These are phyloP conservation scores for Cylindrotheca fusiformis DNA, from an alignment of 108 stramenopile genomes.

Conservation along the genomic window DNA sequence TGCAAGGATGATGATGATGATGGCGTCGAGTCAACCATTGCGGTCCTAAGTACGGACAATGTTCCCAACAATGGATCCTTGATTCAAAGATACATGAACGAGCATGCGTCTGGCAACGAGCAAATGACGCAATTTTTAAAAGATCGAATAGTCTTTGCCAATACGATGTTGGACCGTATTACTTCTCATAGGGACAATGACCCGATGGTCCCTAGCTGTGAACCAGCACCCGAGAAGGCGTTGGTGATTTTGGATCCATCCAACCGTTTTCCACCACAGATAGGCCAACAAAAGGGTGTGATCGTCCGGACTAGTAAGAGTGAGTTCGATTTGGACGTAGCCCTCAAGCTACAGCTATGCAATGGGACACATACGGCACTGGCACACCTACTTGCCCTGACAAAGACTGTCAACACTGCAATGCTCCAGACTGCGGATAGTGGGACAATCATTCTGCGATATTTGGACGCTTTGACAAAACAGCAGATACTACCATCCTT, in stretches of 20 bases:
- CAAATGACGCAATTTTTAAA: constrained; percentile 38
- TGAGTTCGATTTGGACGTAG: constrained; percentile 68
- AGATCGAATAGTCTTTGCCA: constrained; percentile 61
- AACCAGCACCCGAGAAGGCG: constrained; percentile 80
- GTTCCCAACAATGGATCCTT: constrained; percentile 81
- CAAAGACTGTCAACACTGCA: constrained; percentile 7
- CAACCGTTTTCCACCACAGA: background rate
- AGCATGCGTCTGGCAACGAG: constrained; percentile 28
- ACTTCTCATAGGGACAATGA: constrained; percentile 62
- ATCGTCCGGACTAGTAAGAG: constrained; percentile 28
- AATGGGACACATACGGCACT: constrained; percentile 91
- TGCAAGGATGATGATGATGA: background rate
- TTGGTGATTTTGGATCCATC: constrained; percentile 69
- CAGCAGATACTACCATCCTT: constrained; percentile 64
- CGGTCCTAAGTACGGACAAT: constrained; percentile 86
- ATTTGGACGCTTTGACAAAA: constrained; percentile 67
- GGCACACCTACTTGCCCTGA: constrained; percentile 78
- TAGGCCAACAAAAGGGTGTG: constrained; percentile 23
- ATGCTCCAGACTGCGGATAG: constrained; percentile 32
- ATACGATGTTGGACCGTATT: constrained; percentile 92
- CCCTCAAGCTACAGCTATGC: constrained; percentile 82
- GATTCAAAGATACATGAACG: constrained; percentile 58
- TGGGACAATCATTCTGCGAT: constrained; percentile 34
- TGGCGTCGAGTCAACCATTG: too few relatives aligned
- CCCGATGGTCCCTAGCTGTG: constrained; percentile 66